Evolutionary conservation across 2,329 filamentous ascomycete genomes (phyloP), one percentile per base, ranked within the genome.

Genomic region (Neofusicoccum sp.): DNA sequence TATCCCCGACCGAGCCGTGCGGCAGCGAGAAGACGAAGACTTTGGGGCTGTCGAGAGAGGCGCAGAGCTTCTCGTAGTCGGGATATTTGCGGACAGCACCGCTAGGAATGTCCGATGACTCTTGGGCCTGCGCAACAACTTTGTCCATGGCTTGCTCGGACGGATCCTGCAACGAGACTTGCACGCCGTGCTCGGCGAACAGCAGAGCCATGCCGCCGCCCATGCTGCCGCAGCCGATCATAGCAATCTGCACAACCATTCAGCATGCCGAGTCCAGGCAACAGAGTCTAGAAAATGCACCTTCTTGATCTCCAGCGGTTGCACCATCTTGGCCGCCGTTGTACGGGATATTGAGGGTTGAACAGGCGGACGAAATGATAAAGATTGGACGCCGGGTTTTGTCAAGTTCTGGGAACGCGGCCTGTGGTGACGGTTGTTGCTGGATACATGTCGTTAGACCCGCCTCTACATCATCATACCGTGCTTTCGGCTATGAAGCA

Each of bases 171-270:
- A 87, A 78, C 9, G 78, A 81, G n/a, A 88, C 82, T 28, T 82
- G 74, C 34, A 84, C 74, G 36, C 80, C 83, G 49, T 84, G 77
- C 66, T 88, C 85, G 14, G 84, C 84, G 64, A 87, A 84, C 3
- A 87, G 77, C 12, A 88, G 74, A 8, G 83, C 79, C 80, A 88
- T 84, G 63, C 81, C 83, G 3, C 80, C 81, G n/a, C 85, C 86
- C 83, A 87, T 88, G 67, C 79, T 83, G 4, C 85, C 85, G 16
- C 81, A 83, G 28, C 84, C 84, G 43, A 87, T 81, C 76, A 87
- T 83, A 56, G 82, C 84, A 65, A 87, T 73, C 79, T 84, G 47
- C 6, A 7, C 48, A 14, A 45, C 31, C 22, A 22, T 22, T 22
- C 22, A n/a, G 16, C 11, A 3, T 16, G 43, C 22, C 5, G 31